Evolutionary conservation across 2,329 filamentous ascomycete species (phyloP), one percentile per base, ranked within the genome.

Genomic region (Monilinia vaccinii-corymbosi): DNA sequence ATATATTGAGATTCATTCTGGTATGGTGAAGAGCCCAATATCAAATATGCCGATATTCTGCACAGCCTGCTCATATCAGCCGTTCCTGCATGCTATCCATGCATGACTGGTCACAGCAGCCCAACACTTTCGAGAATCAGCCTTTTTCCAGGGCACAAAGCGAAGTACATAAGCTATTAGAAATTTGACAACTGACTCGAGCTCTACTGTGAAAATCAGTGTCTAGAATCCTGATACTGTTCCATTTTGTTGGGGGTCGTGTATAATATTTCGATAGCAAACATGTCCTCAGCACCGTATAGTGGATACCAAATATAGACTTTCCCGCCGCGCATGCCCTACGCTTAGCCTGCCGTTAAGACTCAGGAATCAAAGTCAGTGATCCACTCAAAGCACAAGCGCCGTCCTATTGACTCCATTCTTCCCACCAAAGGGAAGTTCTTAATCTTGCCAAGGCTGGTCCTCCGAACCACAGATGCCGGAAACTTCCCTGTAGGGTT

Each of bases 321-420:
- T 52, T 32, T 31, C 36, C 21, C n/a, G 23, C 25, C 21, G 14
- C 32, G 40, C 44, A 28, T 49, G 49, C 51, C 44, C 34, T 58
- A 44, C 40, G 40, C 40, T 21, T 42, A 28, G 18, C 16, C 4
- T 42, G 40, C 51, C 44, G 58, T 40, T 60, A 42, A 46, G 14
- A 44, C 36, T 60, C 51, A 60, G 50, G 58, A 38, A 56, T 42
- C 9, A 42, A 16, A n/a, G 11, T 34, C 13, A 10, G 21, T 8
- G 16, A 60, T 60, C 58, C 58, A 60, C 56, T 60, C 58, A 60
- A 60, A 48, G 31, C 31, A n/a, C 40, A 36, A 25, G 16, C 51
- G 51, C 51, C 40, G 7, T 31, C 28, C 31, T 23, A 23, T 53
- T 25, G 13, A 18, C 25, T 53, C 48, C 48, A 53, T 44, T 31